Evolutionary conservation across 1,284 basidiomycete species (phyloP), one percentile per base, ranked within the genome.

Genomic region (Gymnopus androsaceus): DNA sequence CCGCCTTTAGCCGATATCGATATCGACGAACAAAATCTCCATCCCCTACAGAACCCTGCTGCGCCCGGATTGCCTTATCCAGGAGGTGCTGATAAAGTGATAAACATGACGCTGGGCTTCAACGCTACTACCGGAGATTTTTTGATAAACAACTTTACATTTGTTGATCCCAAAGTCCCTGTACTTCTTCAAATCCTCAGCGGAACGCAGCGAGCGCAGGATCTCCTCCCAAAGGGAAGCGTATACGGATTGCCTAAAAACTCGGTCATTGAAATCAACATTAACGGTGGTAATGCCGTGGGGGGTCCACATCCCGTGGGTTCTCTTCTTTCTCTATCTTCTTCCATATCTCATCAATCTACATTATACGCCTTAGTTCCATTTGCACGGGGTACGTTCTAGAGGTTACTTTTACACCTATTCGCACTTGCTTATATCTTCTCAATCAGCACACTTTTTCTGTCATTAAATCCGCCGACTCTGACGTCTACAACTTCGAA

Each of bases 111-210:
- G 5, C 51, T 70, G 4, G 66, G 67, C 36, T 37, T 57, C 40
- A 44, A 51, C 50, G 40, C 48, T n/a, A n/a, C n/a, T n/a, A n/a
- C n/a, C 37, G 31, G 17, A 46, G 44, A 14, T 7, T 79, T 73
- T 62, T 65, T 50, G 3, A 54, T 79, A 44, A 79, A 76, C 45
- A 69, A 69, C 14, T 63, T 59, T 27, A 41, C 63, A 5, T 82
- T 69, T 59, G 56, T 51, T 7, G 65, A 75, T 14, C 80, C 80
- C 3, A 69, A 67, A 0, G 67, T 69, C 0, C 80, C 80, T 0
- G 75, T 81, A 1, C 70, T 83, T 31, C 71, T 84, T 30, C 81
- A 83, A 56, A 76, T 84, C 44, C 63, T 83, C 33, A 80, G 76
- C 51, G 81, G 81, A 4, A 69, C 75, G 6, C 65, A 66, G 44